Evolutionary conservation across 1,284 basidiomycete species (phyloP).

Genomic region (Ustilago xerochloae): DNA sequence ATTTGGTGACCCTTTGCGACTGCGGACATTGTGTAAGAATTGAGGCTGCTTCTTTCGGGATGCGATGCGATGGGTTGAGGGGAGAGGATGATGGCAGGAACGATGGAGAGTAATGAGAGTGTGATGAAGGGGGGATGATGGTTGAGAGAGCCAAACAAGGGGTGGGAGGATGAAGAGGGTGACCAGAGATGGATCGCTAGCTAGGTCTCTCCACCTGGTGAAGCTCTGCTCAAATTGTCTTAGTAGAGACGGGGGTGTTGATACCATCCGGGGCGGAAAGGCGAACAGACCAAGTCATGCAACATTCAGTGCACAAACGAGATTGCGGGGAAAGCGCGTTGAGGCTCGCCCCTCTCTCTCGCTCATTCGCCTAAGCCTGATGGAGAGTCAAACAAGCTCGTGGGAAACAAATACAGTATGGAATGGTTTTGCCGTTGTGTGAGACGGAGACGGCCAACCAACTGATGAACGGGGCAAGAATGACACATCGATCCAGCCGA

Average conservation of each 20-base stretch:
- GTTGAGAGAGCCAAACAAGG: neutral
- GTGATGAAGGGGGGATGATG: neutral
- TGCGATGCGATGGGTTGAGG: neutral
- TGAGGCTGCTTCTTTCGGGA: too few relatives aligned
- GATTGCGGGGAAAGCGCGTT: neutral
- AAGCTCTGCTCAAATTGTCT: neutral
- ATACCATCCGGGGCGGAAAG: too few relatives aligned
- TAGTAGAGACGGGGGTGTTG: too few relatives aligned
- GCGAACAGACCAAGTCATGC: neutral
- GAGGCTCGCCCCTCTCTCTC: neutral
- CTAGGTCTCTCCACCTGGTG: too few relatives aligned
- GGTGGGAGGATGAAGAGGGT: neutral
- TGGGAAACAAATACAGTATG: too few relatives aligned
- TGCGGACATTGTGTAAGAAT: slow-evolving; percentile 19
- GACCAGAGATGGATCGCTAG: neutral
- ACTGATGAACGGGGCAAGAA: slow-evolving; percentile 12
- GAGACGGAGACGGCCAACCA: neutral
- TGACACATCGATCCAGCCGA: slow-evolving; percentile 13
- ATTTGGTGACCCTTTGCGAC: slow-evolving; percentile 24
- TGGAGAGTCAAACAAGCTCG: too few relatives aligned
- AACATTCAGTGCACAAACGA: neutral
- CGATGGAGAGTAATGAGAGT: neutral
- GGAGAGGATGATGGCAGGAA: slow-evolving; percentile 4
- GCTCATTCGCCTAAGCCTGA: neutral
- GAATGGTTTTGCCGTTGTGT: neutral